phyloP scores from a whole-genome alignment of 2,329 filamentous ascomycete species.

The Nectriaceae sp. region DNA sequence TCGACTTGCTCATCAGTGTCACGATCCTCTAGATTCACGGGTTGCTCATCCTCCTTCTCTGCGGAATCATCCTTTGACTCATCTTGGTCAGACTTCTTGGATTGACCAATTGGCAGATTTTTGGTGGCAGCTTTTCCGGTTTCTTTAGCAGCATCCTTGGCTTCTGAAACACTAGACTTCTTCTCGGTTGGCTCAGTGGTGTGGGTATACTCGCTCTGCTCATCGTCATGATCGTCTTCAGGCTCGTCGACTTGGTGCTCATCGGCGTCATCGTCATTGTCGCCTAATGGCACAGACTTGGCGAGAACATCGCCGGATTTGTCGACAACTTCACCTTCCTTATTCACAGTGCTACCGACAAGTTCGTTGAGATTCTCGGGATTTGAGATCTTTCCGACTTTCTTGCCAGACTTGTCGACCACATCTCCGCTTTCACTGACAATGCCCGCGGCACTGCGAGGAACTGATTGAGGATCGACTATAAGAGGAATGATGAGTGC shows the following conservation, averaged over 20 bases:
- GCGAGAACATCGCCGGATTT: conserved; percentile 44
- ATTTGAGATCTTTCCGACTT: conserved; percentile 43
- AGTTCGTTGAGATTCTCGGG: conserved; percentile 42
- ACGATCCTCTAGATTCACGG: not conserved
- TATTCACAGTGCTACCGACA: conserved; percentile 41
- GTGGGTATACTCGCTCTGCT: conserved; percentile 38
- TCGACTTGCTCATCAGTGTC: not conserved
- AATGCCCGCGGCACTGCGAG: conserved; percentile 41
- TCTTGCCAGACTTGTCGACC: conserved; percentile 45
- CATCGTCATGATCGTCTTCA: conserved; percentile 19
- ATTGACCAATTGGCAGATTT: conserved; percentile 7
- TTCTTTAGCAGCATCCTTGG: conserved; percentile 19
- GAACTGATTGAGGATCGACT: conserved; percentile 34
- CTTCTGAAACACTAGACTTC: conserved; percentile 30
- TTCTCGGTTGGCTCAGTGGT: conserved; percentile 38
- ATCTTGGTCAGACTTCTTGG: not conserved
- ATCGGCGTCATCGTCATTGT: conserved; percentile 35
- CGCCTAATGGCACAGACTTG: conserved; percentile 38
- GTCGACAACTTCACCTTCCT: conserved; percentile 37
- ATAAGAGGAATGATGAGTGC: conserved; percentile 28
- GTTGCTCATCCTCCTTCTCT: not conserved
- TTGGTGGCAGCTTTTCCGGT: conserved; percentile 30
- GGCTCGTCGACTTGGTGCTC: conserved; percentile 9
- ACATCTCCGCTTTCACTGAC: conserved; percentile 49
- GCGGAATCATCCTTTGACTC: not conserved